These are phyloP conservation scores for Chrysophaeum taylorii DNA, from an alignment of 352 stramenopile species.

Conservation along the genomic window DNA sequence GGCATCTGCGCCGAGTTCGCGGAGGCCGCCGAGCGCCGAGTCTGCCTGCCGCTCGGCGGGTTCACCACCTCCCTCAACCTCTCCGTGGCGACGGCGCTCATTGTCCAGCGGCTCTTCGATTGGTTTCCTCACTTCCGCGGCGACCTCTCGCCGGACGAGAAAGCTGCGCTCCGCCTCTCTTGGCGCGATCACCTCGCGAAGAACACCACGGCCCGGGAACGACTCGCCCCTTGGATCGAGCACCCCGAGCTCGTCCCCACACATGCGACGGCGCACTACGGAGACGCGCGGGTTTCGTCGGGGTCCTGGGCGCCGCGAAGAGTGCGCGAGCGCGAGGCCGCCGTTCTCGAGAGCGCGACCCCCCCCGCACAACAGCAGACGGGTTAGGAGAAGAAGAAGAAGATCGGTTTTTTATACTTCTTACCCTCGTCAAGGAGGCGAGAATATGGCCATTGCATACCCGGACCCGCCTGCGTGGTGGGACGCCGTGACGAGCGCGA, in stretches of 20 bases:
- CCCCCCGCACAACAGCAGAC: no score
- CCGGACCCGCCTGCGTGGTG: no score
- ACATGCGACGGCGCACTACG: background rate
- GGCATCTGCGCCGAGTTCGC: slow-evolving; percentile 78
- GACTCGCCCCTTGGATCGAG: background rate
- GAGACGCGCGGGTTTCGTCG: background rate
- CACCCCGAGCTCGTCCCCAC: background rate
- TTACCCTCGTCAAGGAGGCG: no score
- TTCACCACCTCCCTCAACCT: slow-evolving; percentile 86
- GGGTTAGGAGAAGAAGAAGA: no score
- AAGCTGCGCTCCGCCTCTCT: background rate
- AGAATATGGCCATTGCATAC: no score
- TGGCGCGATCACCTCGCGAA: background rate
- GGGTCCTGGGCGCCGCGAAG: background rate
- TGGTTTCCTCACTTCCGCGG: background rate
- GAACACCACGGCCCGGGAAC: background rate
- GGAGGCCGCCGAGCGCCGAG: slow-evolving; percentile 58
- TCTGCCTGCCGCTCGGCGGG: slow-evolving; percentile 79
- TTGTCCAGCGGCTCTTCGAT: slow-evolving; percentile 62
- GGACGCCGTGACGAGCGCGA: no score
- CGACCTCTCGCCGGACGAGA: background rate
- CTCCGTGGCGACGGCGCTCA: slow-evolving; percentile 75
- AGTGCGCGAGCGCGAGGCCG: background rate
- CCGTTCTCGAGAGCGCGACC: no score
- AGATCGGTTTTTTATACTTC: no score